A percentile compares a stretch with the other conserved stretches of the same genome.
phyloP scores from a whole-genome alignment of 495 filamentous ascomycete genomes.

The Hypoxylon trugodes region DNA sequence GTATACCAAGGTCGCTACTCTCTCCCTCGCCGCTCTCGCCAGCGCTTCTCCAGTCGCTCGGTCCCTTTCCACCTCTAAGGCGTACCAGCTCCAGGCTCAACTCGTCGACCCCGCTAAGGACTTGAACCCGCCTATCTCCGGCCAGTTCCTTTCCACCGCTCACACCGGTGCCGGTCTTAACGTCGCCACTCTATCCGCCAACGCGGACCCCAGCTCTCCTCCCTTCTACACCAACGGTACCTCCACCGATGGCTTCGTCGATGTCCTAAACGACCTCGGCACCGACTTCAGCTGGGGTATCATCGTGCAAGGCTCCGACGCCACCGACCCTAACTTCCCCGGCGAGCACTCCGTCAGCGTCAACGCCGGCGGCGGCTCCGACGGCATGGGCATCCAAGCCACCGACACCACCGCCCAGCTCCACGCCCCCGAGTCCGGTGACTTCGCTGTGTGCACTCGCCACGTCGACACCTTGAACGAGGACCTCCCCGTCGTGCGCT shows the following conservation, averaged over 20 bases:
- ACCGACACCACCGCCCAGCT: conserved; percentile 17
- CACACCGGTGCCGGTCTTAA: conserved; percentile 38
- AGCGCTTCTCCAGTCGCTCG: conserved; percentile 14
- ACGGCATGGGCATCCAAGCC: conserved; percentile 8
- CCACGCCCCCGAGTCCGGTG: conserved; percentile 3
- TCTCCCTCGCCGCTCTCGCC: conserved; percentile 19
- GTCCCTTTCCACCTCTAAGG: conserved; percentile 18
- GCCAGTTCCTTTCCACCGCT: conserved; percentile 18
- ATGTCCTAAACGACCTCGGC: conserved; percentile 30
- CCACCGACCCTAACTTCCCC: conserved; percentile 14
- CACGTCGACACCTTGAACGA: conserved; percentile 9
- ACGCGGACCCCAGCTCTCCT: background rate
- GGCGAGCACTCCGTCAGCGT: conserved; percentile 33
- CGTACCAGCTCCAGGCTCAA: conserved; percentile 23
- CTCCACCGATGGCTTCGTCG: background rate
- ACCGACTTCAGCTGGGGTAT: conserved; percentile 34
- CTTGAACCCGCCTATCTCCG: conserved; percentile 36
- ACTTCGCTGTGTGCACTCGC: conserved; percentile 18
- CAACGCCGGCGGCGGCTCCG: conserved; percentile 22
- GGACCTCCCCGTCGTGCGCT: conserved; percentile 17
- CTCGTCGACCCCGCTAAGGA: conserved; percentile 40
- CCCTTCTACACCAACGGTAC: conserved; percentile 42
- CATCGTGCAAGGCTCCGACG: conserved; percentile 14
- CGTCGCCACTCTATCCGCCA: background rate
- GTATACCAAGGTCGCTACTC: conserved; percentile 14